phyloP scores from a whole-genome alignment of 805 yeast genomes.

The Wickerhamomyces bisporus region DNA sequence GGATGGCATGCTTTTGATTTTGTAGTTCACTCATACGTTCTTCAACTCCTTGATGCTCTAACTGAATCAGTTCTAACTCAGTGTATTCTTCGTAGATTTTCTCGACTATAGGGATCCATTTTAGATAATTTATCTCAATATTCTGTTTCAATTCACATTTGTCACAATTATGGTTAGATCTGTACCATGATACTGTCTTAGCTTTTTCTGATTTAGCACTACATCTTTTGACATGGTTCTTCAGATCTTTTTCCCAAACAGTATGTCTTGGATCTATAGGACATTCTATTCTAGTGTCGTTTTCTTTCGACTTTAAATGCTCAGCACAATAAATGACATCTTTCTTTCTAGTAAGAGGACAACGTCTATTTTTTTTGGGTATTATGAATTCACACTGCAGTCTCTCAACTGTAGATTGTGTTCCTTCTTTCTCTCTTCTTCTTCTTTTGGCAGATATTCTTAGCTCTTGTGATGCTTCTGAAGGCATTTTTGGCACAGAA shows the following conservation, averaged over 20 bases:
- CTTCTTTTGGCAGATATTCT: slow-evolving; percentile 9
- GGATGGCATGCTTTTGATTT: slow-evolving; percentile 72
- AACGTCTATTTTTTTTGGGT: slow-evolving; percentile 45
- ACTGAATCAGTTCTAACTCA: slow-evolving; percentile 24
- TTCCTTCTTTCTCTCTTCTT: slow-evolving; percentile 10
- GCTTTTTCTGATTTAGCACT: slow-evolving; percentile 34
- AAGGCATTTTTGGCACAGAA: background rate
- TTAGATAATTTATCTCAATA: slow-evolving; percentile 15
- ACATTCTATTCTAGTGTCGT: slow-evolving; percentile 54
- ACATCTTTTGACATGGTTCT: slow-evolving; percentile 58
- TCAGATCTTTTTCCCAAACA: slow-evolving; percentile 56
- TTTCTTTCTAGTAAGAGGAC: slow-evolving; percentile 55
- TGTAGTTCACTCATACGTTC: slow-evolving; percentile 32
- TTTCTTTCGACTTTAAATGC: slow-evolving; percentile 36
- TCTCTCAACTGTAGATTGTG: slow-evolving; percentile 7
- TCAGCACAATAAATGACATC: slow-evolving; percentile 55
- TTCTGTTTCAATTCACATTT: slow-evolving; percentile 4
- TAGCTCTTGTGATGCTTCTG: background rate
- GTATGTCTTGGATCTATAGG: slow-evolving; percentile 74
- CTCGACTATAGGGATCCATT: slow-evolving; percentile 31
- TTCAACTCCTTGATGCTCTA: slow-evolving; percentile 23
- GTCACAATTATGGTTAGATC: slow-evolving; percentile 38
- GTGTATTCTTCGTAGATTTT: slow-evolving; percentile 31
- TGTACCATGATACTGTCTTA: slow-evolving; percentile 43
- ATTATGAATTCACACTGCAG: slow-evolving; percentile 44